Conservation (phyloP, 75 land plant genomes). For the Pinus albicaulis region DNA sequence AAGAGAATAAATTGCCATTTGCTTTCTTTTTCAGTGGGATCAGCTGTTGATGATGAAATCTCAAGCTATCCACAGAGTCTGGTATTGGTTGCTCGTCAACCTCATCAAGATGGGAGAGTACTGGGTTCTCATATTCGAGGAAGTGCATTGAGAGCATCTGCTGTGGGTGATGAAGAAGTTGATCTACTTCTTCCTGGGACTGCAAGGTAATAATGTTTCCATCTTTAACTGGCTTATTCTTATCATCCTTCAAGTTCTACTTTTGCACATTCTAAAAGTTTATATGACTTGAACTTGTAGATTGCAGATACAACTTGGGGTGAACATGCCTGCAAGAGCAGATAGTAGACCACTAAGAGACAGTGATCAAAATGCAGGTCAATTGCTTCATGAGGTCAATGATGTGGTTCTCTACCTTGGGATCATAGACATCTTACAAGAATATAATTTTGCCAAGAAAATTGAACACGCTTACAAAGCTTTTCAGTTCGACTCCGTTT, state of each 20-base stretch:
- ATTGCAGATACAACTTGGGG: conserved; percentile 94
- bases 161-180: conserved; percentile 83
- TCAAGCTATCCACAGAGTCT: conserved; percentile 69
- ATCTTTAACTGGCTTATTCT: neutral
- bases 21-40: conserved; percentile 14
- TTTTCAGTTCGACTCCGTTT: conserved; percentile 85
- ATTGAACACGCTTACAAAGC: conserved; percentile 97
- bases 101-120: conserved; percentile 53
- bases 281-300: conserved; percentile 27
- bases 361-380: conserved; percentile 7
- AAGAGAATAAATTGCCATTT: conserved; percentile 6
- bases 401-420: conserved; percentile 97
- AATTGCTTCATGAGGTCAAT: conserved; percentile 52
- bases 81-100: conserved; percentile 75
- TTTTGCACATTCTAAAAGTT: neutral
- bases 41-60: conserved; percentile 51
- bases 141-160: conserved; percentile 80
- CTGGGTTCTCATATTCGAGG: conserved; percentile 92
- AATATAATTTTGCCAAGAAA: conserved; percentile 87
- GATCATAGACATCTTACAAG: conserved; percentile 94
- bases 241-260: neutral
- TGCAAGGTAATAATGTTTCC: conserved; percentile 56
- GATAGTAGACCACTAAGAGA: conserved; percentile 49
- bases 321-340: conserved; percentile 99
- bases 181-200: conserved; percentile 94